phyloP scores from a whole-genome alignment of 306 rosid genomes.

The Crataegus laevigata region DNA sequence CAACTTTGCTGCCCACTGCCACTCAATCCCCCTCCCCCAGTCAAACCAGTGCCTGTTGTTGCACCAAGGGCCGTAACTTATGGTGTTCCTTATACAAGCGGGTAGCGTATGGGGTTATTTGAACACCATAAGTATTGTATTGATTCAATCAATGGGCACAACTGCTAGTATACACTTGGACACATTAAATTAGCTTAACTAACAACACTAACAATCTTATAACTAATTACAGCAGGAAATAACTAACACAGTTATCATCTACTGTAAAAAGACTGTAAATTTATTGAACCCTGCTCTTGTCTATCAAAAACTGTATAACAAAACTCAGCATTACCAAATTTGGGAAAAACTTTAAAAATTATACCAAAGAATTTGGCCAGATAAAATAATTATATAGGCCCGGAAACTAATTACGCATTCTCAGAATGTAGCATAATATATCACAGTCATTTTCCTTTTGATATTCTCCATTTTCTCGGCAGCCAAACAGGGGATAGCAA shows the following conservation, averaged over 20 bases:
- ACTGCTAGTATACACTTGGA: not conserved
- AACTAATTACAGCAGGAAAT: not conserved
- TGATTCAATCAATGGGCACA: not conserved
- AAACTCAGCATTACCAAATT: not conserved
- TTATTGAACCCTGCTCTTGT: not conserved
- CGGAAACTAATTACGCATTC: not conserved
- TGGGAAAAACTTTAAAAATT: not conserved
- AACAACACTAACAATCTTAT: not conserved
- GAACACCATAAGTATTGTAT: not conserved
- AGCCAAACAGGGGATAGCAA: slow-evolving; percentile 2
- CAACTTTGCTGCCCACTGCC: too few relatives aligned
- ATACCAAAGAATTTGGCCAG: not conserved
- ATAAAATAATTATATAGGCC: not conserved
- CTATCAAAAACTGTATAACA: not conserved
- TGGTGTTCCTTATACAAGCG: too few relatives aligned
- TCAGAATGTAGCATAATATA: not conserved
- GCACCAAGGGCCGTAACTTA: too few relatives aligned
- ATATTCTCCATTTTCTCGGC: not conserved
- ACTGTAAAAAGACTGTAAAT: not conserved
- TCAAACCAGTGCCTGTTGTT: too few relatives aligned
- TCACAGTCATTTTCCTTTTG: not conserved
- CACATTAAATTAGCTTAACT: not conserved
- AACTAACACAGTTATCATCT: not conserved
- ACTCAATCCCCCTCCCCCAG: too few relatives aligned
- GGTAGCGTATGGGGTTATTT: too few relatives aligned